Evolutionary conservation across 495 filamentous ascomycete genomes (phyloP), one percentile per base, ranked within the genome.

Genomic region (Hypoxylon lienhwacheense): DNA sequence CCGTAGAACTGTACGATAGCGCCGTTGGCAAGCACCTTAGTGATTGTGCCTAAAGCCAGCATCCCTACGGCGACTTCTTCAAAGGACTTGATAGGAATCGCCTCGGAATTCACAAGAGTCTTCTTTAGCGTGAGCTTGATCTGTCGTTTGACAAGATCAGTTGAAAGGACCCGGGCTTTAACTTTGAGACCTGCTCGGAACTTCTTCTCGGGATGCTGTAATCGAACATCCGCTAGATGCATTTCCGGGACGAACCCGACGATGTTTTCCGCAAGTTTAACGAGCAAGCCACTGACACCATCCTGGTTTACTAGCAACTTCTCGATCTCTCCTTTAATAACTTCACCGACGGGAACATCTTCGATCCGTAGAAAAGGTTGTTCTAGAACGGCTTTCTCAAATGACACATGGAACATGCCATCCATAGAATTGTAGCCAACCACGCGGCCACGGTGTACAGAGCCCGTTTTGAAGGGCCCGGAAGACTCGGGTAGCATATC

Each of bases 1-100:
- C 90, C 89, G 63, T 91, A 97, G 74, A 97, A 98, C 60, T 96
- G 91, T 40, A 97, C 88, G 15, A 95, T 81, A 8, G 92, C 93
- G 49, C 93, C 95, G 55, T 82, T 81, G 15, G 77, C 65, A 34
- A 90, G 72, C 8, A 97, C 68, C 35, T 84, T 93, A 55, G 95
- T 74, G 42, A 98, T 83, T 5, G 90, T 96, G 50, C 92, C 95
- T 14, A 84, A 86, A 19, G 83, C 85, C 58, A 91, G 85, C 48
- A 83, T 77, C 5, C 89, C 90, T 37, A 85, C 75, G 11, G 71
- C 61, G 19, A 95, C 78, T 19, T 83, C 75, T 25, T 85, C 76
- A 65, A 91, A 96, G 14, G 86, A 82, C 53, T 83, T 81, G 79
- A 93, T 87, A 10, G 87, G 77, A 8, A 80, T 73, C 4, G 81